Evolutionary conservation across 495 filamentous ascomycete species (phyloP).

Genomic region (Hypoxylon crocopeplum): DNA sequence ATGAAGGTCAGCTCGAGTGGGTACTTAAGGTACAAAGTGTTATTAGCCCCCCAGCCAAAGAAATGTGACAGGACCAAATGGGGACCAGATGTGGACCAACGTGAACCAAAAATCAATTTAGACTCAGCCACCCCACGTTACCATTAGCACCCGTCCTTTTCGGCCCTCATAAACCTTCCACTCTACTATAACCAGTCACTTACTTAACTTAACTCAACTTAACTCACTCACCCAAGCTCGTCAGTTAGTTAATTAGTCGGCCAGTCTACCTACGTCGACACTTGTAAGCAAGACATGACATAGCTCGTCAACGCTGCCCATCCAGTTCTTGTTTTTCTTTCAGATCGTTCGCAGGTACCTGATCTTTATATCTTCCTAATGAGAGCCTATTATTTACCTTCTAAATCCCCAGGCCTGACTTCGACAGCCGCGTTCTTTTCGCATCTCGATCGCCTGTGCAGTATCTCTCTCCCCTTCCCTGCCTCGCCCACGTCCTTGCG

Average conservation of each 20-base stretch:
- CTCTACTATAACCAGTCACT: constrained; percentile 2
- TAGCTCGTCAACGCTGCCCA: constrained; percentile 2
- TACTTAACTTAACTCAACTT: constrained; percentile 4
- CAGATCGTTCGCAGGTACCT: neutral
- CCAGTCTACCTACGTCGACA: too few species aligned
- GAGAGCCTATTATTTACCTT: constrained; percentile 8
- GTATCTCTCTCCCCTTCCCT: constrained; percentile 19
- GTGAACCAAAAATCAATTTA: constrained; percentile 33
- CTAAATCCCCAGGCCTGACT: neutral
- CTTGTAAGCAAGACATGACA: too few species aligned
- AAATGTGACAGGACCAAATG: constrained; percentile 30
- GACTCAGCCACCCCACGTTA: constrained; percentile 36
- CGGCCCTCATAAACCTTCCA: constrained; percentile 21
- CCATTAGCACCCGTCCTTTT: constrained; percentile 22
- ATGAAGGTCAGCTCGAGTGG: too few species aligned
- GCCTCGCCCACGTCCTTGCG: constrained; percentile 33
- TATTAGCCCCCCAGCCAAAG: constrained; percentile 12
- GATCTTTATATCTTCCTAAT: neutral
- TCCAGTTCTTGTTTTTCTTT: neutral
- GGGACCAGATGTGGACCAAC: constrained; percentile 22
- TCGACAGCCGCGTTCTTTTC: constrained; percentile 14
- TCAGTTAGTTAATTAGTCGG: too few species aligned
- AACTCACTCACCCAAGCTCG: too few species aligned
- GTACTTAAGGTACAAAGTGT: constrained; percentile 1
- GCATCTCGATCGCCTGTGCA: constrained; percentile 1